phyloP scores from a whole-genome alignment of 2,329 filamentous ascomycete genomes.

The Plenodomus biglobosus region DNA sequence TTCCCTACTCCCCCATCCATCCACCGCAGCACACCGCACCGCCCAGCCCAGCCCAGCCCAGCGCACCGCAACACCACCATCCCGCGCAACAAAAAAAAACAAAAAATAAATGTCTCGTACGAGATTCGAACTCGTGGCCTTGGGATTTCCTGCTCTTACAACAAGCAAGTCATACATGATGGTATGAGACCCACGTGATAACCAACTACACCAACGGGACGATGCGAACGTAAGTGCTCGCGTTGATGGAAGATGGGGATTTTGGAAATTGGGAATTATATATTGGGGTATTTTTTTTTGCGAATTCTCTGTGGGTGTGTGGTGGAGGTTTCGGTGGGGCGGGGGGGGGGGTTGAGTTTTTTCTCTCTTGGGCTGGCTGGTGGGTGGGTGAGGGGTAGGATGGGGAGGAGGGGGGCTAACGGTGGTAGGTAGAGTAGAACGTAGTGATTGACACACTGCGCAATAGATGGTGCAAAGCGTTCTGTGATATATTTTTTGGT shows the following conservation, averaged over 20 bases:
- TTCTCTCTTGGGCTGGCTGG: too few species aligned
- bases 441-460: neutral
- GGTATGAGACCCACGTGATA: conserved; percentile 44
- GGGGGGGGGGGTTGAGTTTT: too few species aligned
- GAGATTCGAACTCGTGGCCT: conserved; percentile 43
- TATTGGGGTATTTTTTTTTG: neutral
- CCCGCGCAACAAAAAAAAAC: conserved; percentile 8
- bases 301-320: too few species aligned
- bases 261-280: neutral
- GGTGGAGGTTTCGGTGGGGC: too few species aligned
- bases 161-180: conserved; percentile 31
- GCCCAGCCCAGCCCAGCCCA: too few species aligned
- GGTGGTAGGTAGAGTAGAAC: neutral
- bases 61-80: neutral
- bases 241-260: conserved; percentile 9
- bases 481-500: neutral
- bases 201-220: conserved; percentile 44
- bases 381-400: too few species aligned
- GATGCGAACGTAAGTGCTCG: conserved; percentile 5
- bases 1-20: too few species aligned
- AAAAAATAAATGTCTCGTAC: conserved; percentile 28
- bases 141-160: conserved; percentile 29
- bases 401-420: too few species aligned
- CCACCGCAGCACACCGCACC: too few species aligned
- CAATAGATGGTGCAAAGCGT: too few species aligned